phyloP scores from a whole-genome alignment of 176 grass and related monocot genomes.

The Oryza brachyantha region DNA sequence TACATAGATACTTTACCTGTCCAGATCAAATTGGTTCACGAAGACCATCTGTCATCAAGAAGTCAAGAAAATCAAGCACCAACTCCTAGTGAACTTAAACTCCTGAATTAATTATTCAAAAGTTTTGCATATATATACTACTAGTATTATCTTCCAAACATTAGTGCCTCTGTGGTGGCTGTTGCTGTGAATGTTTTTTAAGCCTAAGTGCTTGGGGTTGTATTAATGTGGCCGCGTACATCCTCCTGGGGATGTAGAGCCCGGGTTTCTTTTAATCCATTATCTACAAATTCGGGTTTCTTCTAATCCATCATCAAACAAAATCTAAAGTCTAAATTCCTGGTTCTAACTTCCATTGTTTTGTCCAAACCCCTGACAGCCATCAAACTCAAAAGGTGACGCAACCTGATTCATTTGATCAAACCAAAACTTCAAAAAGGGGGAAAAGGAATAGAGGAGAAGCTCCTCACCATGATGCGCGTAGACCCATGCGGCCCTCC shows the following conservation, averaged over 20 bases:
- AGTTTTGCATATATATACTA: background rate
- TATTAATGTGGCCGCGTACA: too few relatives aligned
- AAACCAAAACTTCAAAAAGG: background rate
- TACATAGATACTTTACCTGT: background rate
- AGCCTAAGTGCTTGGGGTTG: too few relatives aligned
- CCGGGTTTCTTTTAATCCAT: too few relatives aligned
- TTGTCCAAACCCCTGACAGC: background rate
- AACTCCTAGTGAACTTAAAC: background rate
- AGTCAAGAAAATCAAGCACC: background rate
- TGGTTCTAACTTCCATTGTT: background rate
- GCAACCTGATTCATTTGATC: background rate
- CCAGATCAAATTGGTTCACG: background rate
- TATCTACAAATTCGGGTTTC: too few relatives aligned
- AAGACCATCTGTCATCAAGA: background rate
- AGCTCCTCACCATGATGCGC: constrained; percentile 65
- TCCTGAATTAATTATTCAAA: background rate
- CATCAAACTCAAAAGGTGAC: background rate
- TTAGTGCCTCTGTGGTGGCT: too few relatives aligned
- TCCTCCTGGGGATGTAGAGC: too few relatives aligned
- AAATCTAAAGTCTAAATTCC: background rate
- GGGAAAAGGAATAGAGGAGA: background rate
- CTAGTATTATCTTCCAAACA: too few relatives aligned
- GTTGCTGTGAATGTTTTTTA: too few relatives aligned
- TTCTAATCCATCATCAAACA: too few relatives aligned
- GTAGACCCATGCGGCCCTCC: constrained; percentile 69